phyloP scores from a whole-genome alignment of 1,284 basidiomycete genomes.

The Moesziomyces parantarcticus region DNA sequence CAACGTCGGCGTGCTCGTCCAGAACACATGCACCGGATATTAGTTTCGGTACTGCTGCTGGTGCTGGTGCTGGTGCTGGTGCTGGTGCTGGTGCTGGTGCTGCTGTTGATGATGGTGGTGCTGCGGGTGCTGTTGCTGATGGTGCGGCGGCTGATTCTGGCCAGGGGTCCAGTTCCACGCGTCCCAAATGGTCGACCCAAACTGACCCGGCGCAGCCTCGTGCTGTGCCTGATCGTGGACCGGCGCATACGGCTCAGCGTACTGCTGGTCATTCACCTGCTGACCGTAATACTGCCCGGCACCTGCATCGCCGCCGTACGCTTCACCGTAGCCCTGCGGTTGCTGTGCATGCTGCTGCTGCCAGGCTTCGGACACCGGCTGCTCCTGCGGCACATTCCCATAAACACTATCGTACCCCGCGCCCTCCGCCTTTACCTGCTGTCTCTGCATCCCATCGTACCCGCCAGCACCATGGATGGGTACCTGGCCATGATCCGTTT shows the following conservation, averaged over 20 bases:
- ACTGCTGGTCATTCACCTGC: conserved; percentile 6
- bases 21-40: too few relatives aligned
- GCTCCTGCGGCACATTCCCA: not conserved
- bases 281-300: not conserved
- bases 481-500: not conserved
- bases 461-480: conserved; percentile 3
- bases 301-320: not conserved
- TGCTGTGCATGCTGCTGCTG: conserved; percentile 2
- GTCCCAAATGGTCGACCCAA: conserved; percentile 11
- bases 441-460: conserved; percentile 4
- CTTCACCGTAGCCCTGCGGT: not conserved
- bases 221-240: not conserved
- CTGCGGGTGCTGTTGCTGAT: conserved; percentile 4
- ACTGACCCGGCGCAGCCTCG: not conserved
- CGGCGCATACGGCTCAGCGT: not conserved
- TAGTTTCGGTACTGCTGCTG: too few relatives aligned
- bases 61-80: conserved; percentile 10
- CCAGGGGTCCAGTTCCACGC: conserved; percentile 25
- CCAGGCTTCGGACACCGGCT: conserved; percentile 1
- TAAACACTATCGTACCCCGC: conserved; percentile 1
- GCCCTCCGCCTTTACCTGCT: not conserved
- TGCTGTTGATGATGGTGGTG: conserved; percentile 3
- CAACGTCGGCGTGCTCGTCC: too few relatives aligned
- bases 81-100: conserved; percentile 2
- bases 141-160: conserved; percentile 4